Percentiles rank a stretch among this genome's conserved stretches.
Evolutionary conservation across 2,329 filamentous ascomycete genomes (phyloP).

Genomic region (Phialophora tarda): DNA sequence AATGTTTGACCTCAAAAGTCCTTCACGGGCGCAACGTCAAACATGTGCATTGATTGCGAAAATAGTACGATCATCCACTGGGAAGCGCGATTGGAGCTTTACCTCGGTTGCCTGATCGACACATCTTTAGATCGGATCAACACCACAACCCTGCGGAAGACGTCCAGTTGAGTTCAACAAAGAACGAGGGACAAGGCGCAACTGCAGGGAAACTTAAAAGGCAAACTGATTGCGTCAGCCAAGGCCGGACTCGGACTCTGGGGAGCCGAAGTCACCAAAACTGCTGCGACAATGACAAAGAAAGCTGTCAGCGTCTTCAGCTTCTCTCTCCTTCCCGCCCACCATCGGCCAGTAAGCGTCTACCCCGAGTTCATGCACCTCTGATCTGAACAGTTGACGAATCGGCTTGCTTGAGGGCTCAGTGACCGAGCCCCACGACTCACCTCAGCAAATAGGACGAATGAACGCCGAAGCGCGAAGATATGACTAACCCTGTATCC

Average conservation of each 20-base stretch:
- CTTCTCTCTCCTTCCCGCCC: neutral
- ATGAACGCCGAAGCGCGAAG: slow-evolving; percentile 18
- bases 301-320: neutral
- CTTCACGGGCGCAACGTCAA: too few species aligned
- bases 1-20: too few species aligned
- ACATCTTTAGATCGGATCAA: neutral
- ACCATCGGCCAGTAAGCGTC: neutral
- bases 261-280: neutral
- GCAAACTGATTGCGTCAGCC: slow-evolving; percentile 1
- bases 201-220: neutral
- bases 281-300: neutral
- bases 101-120: neutral
- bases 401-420: neutral
- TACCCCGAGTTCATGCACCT: neutral
- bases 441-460: slow-evolving; percentile 7
- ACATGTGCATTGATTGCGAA: neutral
- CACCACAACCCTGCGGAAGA: neutral
- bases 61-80: neutral
- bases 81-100: neutral
- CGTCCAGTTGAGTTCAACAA: neutral
- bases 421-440: neutral
- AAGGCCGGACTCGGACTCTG: neutral
- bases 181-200: neutral
- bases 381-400: neutral
- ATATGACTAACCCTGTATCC: slow-evolving; percentile 31